Base-by-base conservation (phyloP, 1,139 yeast species). In the Martiniozyma asiatica region DNA sequence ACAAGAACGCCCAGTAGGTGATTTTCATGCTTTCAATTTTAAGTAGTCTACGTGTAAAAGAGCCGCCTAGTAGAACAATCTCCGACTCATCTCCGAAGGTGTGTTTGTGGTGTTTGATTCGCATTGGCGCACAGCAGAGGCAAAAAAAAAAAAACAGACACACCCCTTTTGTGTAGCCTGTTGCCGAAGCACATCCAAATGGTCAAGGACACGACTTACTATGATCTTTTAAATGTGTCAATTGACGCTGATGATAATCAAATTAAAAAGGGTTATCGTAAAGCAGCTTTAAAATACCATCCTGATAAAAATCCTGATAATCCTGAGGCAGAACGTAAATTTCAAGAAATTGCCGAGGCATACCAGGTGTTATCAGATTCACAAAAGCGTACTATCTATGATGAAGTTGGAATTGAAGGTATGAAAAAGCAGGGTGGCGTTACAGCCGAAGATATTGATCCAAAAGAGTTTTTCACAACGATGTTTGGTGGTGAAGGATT, bases 231-330 rank as follows among this genome's bases (percentile, higher is more conserved):
- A 38, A 82, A 71, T 14, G 65, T 92, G 21, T 42, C 58, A 24
- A 65, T 78, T 4, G 71, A 69, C 17, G 97, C 98, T 23, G 71
- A 87, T 1, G 71, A 79, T 6, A 62, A 73, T 18, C 94, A 84
- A 35, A 87, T 89, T 55, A 92, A 89, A 55, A 84, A 82, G 54
- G 95, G 96, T 1, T 89, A 89, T 57, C 66, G 98, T 38, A 79
- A 78, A 54, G 75, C 77, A 49, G 97, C 97, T 7, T 76, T 89
- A 51, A 64, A 60, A 35, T 78, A 85, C 39, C 98, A 92, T 54
- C 98, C 98, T 0, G 98, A 89, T 55, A 92, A 89, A 59, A 85
- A 89, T 48, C 97, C 96, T 7, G 73, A 77, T 44, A 81, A 78
- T 46, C 87, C 89, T 6, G 60, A 61, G 18, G 95, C 96, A 5